Conservation (phyloP, 1,139 yeast species). For the Debaryomyces subglobosus region DNA sequence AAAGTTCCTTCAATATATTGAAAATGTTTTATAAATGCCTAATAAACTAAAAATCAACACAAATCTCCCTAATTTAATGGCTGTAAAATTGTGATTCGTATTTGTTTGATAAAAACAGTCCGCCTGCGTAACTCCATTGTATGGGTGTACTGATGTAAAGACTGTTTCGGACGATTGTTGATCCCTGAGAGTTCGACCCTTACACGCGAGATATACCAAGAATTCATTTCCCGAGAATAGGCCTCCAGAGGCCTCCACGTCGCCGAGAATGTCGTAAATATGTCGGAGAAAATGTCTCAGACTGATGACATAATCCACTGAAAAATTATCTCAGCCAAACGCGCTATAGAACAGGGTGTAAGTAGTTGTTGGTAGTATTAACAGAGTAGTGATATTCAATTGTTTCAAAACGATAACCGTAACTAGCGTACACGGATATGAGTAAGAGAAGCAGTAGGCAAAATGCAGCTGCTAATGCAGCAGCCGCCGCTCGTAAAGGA, state of each 20-base stretch:
- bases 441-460: conserved; percentile 7
- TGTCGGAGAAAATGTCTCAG: not conserved
- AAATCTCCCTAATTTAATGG: conserved; percentile 5
- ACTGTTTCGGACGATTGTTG: not conserved
- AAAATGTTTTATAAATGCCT: not conserved
- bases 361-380: not conserved
- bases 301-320: not conserved
- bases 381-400: not conserved
- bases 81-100: conserved; percentile 6
- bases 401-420: not conserved
- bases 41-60: not conserved
- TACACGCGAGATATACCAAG: not conserved
- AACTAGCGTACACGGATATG: conserved; percentile 6
- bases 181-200: conserved; percentile 1
- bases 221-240: not conserved
- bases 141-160: conserved; percentile 1
- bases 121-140: conserved; percentile 1
- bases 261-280: not conserved
- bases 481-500: conserved; percentile 3
- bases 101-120: not conserved
- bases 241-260: not conserved
- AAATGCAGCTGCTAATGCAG: conserved; percentile 1
- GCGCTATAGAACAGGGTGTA: conserved; percentile 9
- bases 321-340: conserved; percentile 6
- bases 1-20: not conserved